Evolutionary conservation across 1,284 basidiomycete species (phyloP).

Genomic region (Tilletia caries): DNA sequence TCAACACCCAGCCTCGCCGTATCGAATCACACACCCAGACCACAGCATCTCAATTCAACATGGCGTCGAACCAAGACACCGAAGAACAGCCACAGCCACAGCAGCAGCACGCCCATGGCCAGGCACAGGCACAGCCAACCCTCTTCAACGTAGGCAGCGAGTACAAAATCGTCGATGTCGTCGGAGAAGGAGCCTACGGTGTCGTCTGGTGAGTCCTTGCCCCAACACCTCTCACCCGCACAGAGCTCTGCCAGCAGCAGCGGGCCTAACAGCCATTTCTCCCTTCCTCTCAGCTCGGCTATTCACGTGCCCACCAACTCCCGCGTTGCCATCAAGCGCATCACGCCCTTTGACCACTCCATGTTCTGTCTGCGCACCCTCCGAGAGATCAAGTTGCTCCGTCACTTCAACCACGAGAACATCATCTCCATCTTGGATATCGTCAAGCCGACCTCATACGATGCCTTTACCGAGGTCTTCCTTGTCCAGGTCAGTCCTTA

Average conservation of each 20-base stretch:
- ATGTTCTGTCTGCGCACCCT: slow-evolving; percentile 53
- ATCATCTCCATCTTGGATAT: slow-evolving; percentile 46
- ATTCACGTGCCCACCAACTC: slow-evolving; percentile 52
- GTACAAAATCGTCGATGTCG: slow-evolving; percentile 54
- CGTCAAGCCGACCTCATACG: slow-evolving; percentile 60
- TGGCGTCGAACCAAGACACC: too few species aligned
- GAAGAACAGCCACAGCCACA: slow-evolving; percentile 44
- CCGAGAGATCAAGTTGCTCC: slow-evolving; percentile 51
- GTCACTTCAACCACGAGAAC: slow-evolving; percentile 48
- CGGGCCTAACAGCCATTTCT: not conserved
- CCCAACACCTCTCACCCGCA: not conserved
- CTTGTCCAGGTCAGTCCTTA: slow-evolving; percentile 61
- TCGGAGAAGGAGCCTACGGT: slow-evolving; percentile 57
- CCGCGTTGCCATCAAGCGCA: slow-evolving; percentile 57
- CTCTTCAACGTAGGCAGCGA: slow-evolving; percentile 44
- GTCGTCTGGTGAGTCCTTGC: slow-evolving; percentile 47
- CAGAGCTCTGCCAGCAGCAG: too few species aligned
- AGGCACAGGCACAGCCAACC: not conserved
- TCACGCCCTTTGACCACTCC: slow-evolving; percentile 52
- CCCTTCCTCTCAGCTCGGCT: slow-evolving; percentile 31
- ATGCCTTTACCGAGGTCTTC: slow-evolving; percentile 88
- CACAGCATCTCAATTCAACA: too few species aligned
- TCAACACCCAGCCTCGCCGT: too few species aligned
- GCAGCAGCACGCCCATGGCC: slow-evolving; percentile 12
- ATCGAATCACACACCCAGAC: too few species aligned